Evolutionary conservation across 768 basidiomycete genomes (phyloP).

Genomic region (Saitozyma sp.): DNA sequence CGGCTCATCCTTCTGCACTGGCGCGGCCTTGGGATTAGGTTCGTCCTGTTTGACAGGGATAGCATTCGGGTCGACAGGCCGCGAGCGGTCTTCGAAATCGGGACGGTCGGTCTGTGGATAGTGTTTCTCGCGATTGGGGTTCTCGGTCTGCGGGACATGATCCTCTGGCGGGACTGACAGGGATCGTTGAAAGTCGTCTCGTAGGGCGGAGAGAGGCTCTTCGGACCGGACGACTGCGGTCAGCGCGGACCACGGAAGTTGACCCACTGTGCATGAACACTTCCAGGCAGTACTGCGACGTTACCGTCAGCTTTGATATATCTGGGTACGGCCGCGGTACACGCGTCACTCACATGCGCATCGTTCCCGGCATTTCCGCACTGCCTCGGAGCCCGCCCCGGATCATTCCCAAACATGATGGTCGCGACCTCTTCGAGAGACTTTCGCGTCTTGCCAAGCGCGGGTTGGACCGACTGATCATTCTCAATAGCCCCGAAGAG

Average conservation of each 20-base stretch:
- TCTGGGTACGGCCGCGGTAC: background rate
- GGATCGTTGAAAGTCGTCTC: slow-evolving; percentile 20
- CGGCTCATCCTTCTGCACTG: slow-evolving; percentile 1
- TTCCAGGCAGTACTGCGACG: slow-evolving; percentile 35
- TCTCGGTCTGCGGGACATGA: background rate
- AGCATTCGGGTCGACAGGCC: too few species aligned
- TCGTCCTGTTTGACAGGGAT: too few species aligned
- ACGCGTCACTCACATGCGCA: slow-evolving; percentile 34
- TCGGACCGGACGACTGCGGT: too few species aligned
- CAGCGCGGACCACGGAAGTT: too few species aligned
- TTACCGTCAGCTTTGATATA: background rate
- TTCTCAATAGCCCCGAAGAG: slow-evolving; percentile 37
- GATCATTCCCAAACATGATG: slow-evolving; percentile 28
- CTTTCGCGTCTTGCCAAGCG: slow-evolving; percentile 9
- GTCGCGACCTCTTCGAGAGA: slow-evolving; percentile 25
- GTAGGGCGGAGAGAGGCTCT: slow-evolving; percentile 25
- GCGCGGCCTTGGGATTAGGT: background rate
- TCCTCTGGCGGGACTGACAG: background rate
- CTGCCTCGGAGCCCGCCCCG: slow-evolving; percentile 10
- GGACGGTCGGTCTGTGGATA: background rate
- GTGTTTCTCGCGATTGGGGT: background rate
- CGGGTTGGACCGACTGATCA: slow-evolving; percentile 10
- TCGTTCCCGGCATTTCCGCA: slow-evolving; percentile 48
- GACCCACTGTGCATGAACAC: slow-evolving; percentile 39
- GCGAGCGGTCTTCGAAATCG: background rate